Percentiles rank a stretch among this genome's conserved stretches.
Conservation (phyloP, 352 stramenopile genomes). For the Phytophthora vignae region DNA sequence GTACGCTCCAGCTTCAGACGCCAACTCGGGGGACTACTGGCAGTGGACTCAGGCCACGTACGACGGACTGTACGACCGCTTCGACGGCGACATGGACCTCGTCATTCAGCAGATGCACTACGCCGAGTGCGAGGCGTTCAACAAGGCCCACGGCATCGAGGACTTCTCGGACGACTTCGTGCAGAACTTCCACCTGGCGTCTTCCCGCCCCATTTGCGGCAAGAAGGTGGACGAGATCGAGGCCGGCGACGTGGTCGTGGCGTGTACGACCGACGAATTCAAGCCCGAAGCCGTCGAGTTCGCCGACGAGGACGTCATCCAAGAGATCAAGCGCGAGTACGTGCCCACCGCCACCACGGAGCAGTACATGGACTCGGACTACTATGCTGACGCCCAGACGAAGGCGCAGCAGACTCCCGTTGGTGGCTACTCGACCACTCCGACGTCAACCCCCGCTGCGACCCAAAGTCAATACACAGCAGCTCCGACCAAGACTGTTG, state of each 20-base stretch:
- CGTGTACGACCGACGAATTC: slow-evolving; percentile 45
- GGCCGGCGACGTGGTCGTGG: slow-evolving; percentile 45
- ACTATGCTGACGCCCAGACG: slow-evolving; percentile 32
- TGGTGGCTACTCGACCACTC: neutral
- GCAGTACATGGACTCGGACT: slow-evolving; percentile 40
- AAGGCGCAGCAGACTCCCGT: slow-evolving; percentile 26
- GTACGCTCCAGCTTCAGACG: slow-evolving; percentile 31
- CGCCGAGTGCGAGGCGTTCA: slow-evolving; percentile 55
- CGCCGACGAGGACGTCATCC: slow-evolving; percentile 35
- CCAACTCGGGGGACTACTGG: slow-evolving; percentile 61
- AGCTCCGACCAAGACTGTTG: slow-evolving; percentile 4
- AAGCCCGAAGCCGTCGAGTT: slow-evolving; percentile 43
- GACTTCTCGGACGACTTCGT: slow-evolving; percentile 58
- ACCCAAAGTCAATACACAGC: slow-evolving; percentile 1
- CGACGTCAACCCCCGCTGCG: slow-evolving; percentile 1
- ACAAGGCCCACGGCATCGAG: slow-evolving; percentile 45
- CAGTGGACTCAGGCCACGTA: slow-evolving; percentile 57
- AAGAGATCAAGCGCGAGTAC: slow-evolving; percentile 43
- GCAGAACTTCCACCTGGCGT: slow-evolving; percentile 55
- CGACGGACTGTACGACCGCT: slow-evolving; percentile 51
- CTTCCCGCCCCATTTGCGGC: slow-evolving; percentile 43
- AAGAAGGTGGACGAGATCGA: slow-evolving; percentile 55
- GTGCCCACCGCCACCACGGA: slow-evolving; percentile 19
- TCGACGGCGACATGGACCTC: slow-evolving; percentile 60
- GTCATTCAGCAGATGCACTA: slow-evolving; percentile 65